Evolutionary conservation across 176 grass and related monocot genomes (phyloP), one percentile per base, ranked within the genome.

Genomic region (Thinopyrum elongatum): DNA sequence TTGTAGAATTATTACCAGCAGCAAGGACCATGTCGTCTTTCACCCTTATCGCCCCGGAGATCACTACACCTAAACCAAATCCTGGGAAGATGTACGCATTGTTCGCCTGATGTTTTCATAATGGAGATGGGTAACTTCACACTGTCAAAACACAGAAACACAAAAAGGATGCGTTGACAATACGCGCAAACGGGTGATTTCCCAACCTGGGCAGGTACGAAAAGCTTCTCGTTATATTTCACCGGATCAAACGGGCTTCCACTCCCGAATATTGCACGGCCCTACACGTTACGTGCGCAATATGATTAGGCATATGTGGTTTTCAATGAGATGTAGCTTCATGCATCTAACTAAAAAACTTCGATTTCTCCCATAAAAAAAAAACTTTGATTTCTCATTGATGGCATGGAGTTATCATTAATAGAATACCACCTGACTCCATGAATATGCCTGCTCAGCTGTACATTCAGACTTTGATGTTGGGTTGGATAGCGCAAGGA

Each of bases 61-160:
- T 94, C 68, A 98, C 96, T 66, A 95, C 88, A 34, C 96, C 96
- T 61, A 95, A 87, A 0, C 96, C 93, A 80, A 98, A 91, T 67
- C 96, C 96, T 12, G 96, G 96, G 65, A 98, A 98, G 72, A 98
- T 98, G 78, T 95, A 95, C 26, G 96, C 96, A 83, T 98, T 98
- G 88, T 98, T 98, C 83, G 96, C 91, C 96, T 95, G 72, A 23
- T 25, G 82, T 26, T 78, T 77, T 34, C 72, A 34, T 19, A 91
- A 27, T 59, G 66, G 55, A 22, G 71, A 61, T 29, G 55, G 27
- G 66, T 26, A 89, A 57, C 51, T 77, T 91, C 11, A 38, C 55
- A 22, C 49, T 39, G 28, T 10, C 82, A 23, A 34, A 47, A 15
- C 44, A 46, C 10, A 42, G 12, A 46, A 44, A 36, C 42, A 29